Base-by-base conservation (phyloP, 2,329 filamentous ascomycete genomes). In the Neocatenulostroma microsporum region DNA sequence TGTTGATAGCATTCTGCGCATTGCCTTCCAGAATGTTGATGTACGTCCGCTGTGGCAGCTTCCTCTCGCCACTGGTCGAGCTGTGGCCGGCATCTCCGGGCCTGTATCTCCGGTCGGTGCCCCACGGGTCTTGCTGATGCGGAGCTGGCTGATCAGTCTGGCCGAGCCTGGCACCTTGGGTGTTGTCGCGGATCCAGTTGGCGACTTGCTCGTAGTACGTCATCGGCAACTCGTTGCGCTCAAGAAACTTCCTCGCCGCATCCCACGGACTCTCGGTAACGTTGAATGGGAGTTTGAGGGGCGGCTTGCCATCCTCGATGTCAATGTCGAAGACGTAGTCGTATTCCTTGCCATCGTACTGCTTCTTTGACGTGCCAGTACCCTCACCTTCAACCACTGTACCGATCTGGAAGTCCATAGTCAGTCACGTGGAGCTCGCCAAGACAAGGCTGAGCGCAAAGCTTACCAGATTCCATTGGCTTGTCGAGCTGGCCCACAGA, bases 281-380 rank as follows among this genome's bases (percentile, higher is more conserved):
- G 57, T 96, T 95, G 63, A 84, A 96, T 0, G 89, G 87, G n/a
- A 96, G 71, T 61, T 95, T 95, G 30, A 96, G 69, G 1, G 89
- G 78, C 10, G 89, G 88, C 55, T 93, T 89, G 35, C 87, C 89
- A 53, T 95, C 89, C 58, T 94, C 85, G 44, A 95, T 93, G 51
- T 94, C 88, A 18, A 95, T 88, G 55, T 95, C 88, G 49, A 96
- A 96, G 7, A 98, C 88, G 53, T 82, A 95, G 57, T 98, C 91
- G 58, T 94, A 98, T 43, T 89, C 84, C 56, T 94, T 77, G 21
- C 89, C 89, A 1, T 84, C 70, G 56, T 89, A 82, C 40, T 80
- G 72, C 6, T 78, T 76, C 63, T 88, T 87, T 8, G 36, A 33
- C 40, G 78, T 78, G 9, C 85, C 84, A 47, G 79, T 85, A 56